Conservation (phyloP, 306 rosid species). For the Cyclanthera cordifolia region DNA sequence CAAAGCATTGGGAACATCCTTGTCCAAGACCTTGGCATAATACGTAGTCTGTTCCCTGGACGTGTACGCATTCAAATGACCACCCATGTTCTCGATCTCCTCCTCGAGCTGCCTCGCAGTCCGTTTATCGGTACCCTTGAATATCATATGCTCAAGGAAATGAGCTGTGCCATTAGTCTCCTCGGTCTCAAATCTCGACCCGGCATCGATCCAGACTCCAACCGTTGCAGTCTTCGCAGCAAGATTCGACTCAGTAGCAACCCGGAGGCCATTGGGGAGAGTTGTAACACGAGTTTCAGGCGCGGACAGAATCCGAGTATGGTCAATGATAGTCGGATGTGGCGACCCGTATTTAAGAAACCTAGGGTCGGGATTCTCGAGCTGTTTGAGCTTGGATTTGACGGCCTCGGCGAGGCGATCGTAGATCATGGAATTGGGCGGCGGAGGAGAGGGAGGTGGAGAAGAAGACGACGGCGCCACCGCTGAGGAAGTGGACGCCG, state of each 20-base stretch:
- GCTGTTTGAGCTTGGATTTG: conserved; percentile 49
- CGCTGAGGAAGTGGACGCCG: conserved; percentile 36
- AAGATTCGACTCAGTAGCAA: conserved; percentile 76
- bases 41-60: conserved; percentile 89
- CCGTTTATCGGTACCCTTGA: conserved; percentile 73
- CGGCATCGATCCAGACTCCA: conserved; percentile 92
- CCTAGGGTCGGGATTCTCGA: conserved; percentile 74
- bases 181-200: conserved; percentile 82
- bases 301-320: conserved; percentile 57
- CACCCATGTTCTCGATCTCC: conserved; percentile 97
- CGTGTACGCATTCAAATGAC: conserved; percentile 79
- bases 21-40: conserved; percentile 59
- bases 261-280: conserved; percentile 74
- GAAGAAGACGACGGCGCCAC: conserved; percentile 17
- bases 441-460: conserved; percentile 47
- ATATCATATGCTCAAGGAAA: conserved; percentile 90
- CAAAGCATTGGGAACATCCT: conserved; percentile 59
- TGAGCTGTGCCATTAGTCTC: conserved; percentile 91
- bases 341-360: conserved; percentile 89
- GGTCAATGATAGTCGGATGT: conserved; percentile 46
- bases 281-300: conserved; percentile 83
- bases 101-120: conserved; percentile 67
- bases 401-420: conserved; percentile 76
- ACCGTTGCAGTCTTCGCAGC: conserved; percentile 60
- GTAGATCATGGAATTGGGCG: conserved; percentile 77